Conservation (phyloP, 1,139 yeast species). For the Yamadazyma kanchanaburiensis region DNA sequence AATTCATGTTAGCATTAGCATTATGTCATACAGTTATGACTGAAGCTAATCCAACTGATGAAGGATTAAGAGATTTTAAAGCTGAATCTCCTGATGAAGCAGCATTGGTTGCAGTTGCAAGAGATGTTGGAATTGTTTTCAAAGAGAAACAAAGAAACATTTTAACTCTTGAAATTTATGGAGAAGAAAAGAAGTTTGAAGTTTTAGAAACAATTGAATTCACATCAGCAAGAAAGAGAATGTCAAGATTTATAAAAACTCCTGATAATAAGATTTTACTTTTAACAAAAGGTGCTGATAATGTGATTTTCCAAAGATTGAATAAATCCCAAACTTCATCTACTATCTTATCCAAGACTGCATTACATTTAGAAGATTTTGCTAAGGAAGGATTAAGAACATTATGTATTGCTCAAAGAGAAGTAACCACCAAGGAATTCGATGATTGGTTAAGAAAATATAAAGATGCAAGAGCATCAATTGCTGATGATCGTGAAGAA, state of each 20-base stretch:
- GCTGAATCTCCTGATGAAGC: conserved; percentile 99
- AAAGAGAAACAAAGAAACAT: conserved; percentile 72
- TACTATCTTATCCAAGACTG: conserved; percentile 45
- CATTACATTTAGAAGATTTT: conserved; percentile 82
- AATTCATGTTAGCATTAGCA: conserved; percentile 84
- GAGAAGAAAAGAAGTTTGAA: conserved; percentile 66
- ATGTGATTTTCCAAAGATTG: conserved; percentile 77
- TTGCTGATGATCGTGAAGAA: conserved; percentile 74
- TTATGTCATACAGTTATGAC: conserved; percentile 91
- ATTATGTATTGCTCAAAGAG: conserved; percentile 84
- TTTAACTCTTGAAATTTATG: conserved; percentile 69
- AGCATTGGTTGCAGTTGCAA: conserved; percentile 89
- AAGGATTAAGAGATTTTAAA: conserved; percentile 55
- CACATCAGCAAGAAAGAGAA: conserved; percentile 85
- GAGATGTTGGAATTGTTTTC: conserved; percentile 87
- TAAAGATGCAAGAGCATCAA: conserved; percentile 68
- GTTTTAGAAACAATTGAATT: conserved; percentile 78
- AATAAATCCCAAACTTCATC: conserved; percentile 31
- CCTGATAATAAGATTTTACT: conserved; percentile 54
- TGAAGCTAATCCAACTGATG: conserved; percentile 58
- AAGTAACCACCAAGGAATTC: conserved; percentile 59
- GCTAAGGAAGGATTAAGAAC: conserved; percentile 98
- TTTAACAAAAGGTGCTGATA: conserved; percentile 88
- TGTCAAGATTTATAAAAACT: conserved; percentile 50
- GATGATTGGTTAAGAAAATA: conserved; percentile 66